phyloP scores from a whole-genome alignment of 1,139 yeast species.

The Fermentozyma sake region DNA sequence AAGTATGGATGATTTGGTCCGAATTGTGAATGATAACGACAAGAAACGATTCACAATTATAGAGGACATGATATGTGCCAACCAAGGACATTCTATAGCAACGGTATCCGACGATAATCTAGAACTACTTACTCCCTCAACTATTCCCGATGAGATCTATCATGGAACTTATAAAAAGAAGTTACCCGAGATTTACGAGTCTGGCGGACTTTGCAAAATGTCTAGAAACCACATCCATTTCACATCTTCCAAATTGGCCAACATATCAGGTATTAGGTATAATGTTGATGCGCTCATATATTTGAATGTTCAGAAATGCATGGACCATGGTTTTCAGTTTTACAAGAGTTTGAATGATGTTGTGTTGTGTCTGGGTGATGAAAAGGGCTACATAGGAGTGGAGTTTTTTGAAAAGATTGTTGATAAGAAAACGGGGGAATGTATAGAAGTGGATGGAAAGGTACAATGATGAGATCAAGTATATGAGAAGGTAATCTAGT shows the following conservation, averaged over 20 bases:
- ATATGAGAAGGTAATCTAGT: too few species aligned
- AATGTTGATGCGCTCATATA: slow-evolving; percentile 58
- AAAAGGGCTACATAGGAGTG: slow-evolving; percentile 46
- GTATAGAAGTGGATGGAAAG: slow-evolving; percentile 8
- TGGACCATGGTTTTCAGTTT: slow-evolving; percentile 48
- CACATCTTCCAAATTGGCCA: slow-evolving; percentile 28
- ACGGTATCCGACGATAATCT: slow-evolving; percentile 41
- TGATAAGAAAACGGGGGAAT: slow-evolving; percentile 14
- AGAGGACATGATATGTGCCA: slow-evolving; percentile 60
- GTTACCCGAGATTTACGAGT: slow-evolving; percentile 42
- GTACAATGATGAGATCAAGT: too few species aligned
- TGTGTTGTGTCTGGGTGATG: slow-evolving; percentile 61
- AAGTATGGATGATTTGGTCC: slow-evolving; percentile 51
- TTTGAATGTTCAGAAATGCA: slow-evolving; percentile 48
- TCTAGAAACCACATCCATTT: slow-evolving; percentile 81
- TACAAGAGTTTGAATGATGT: slow-evolving; percentile 72
- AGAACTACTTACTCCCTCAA: slow-evolving; percentile 25
- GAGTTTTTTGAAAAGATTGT: slow-evolving; percentile 39
- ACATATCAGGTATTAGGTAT: slow-evolving; percentile 69
- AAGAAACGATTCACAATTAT: slow-evolving; percentile 62
- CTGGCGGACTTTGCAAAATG: slow-evolving; percentile 67
- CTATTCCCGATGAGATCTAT: slow-evolving; percentile 38
- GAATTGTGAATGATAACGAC: slow-evolving; percentile 60
- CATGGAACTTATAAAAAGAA: slow-evolving; percentile 76
- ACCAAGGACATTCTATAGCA: slow-evolving; percentile 82